Evolutionary conservation across 192 early-diverging fungal genomes (phyloP).

Genomic region (Umbelopsis sp.): DNA sequence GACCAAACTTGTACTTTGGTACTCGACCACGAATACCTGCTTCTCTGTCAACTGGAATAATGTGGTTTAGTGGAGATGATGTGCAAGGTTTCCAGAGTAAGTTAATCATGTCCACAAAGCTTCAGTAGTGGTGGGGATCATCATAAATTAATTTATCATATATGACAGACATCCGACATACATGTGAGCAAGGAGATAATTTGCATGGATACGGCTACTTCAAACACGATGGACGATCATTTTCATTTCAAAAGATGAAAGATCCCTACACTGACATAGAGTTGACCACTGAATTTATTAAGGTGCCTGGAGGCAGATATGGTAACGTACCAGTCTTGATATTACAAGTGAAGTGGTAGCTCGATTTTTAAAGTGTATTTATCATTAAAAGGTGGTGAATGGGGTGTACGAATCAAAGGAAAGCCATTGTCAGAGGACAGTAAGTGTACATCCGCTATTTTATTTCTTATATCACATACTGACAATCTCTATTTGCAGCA

Average conservation of each 20-base stretch:
- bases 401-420: constrained; percentile 79
- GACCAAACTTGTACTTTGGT: constrained; percentile 95
- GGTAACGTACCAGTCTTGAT: constrained; percentile 40
- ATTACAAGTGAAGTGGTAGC: constrained; percentile 17
- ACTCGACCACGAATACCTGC: constrained; percentile 75
- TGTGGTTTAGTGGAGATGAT: constrained; percentile 83
- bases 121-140: not conserved
- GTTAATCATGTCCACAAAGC: not conserved
- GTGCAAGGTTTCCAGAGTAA: constrained; percentile 56
- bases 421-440: constrained; percentile 49
- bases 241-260: constrained; percentile 73
- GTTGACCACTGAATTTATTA: constrained; percentile 77
- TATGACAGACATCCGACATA: constrained; percentile 76
- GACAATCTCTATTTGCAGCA: constrained; percentile 4
- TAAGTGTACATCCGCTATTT: constrained; percentile 21
- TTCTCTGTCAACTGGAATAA: constrained; percentile 86
- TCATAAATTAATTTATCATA: not conserved
- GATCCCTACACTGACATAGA: constrained; percentile 66
- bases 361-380: not conserved
- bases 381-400: constrained; percentile 62
- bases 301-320: constrained; percentile 62
- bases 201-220: constrained; percentile 83
- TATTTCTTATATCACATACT: not conserved
- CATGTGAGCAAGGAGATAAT: constrained; percentile 88
- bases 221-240: constrained; percentile 83